Evolutionary conservation across 2,329 filamentous ascomycete genomes (phyloP), one percentile per base, ranked within the genome.

Genomic region (Triangularia verruculosa): DNA sequence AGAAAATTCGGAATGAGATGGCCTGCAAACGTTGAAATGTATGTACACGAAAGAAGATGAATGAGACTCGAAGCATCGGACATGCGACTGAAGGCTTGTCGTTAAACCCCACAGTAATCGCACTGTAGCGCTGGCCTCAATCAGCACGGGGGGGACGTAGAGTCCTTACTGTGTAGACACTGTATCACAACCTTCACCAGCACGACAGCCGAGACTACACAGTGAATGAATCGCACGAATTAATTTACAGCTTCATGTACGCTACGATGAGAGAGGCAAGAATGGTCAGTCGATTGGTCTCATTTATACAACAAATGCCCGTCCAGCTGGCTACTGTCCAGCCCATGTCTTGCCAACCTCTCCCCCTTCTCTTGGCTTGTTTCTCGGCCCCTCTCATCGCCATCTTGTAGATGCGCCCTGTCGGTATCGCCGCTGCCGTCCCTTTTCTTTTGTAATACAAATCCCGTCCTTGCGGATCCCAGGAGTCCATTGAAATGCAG

Each of bases 401-500:
- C 15, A 43, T 43, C 34, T 43, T 43, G 22, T 39, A 20, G 7
- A 22, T 20, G 32, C 39, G 28, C 32, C 54, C 20, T 20, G 25
- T n/a, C n/a, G n/a, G n/a, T n/a, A n/a, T 25, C 9, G 32, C 32
- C 43, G 27, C 30, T 39, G 22, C 17, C 7, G n/a, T 20, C 30
- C 22, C 30, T 52, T 51, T 20, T n/a, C 24, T 51, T 52, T 53
- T 30, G 27, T 54, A 32, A 57, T 62, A 62, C 53, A 57, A 61
- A 62, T 54, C 53, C n/a, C n/a, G n/a, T n/a, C n/a, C 57, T 52
- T 22, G 56, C 20, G 24, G 20, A 63, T 56, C 25, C 28, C 47
- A 12, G 17, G 56, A 53, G 34, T 27, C 43, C 57, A 55, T 59
- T 15, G n/a, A 59, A 61, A 61, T 56, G 51, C 51, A 61, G 53